phyloP scores from a whole-genome alignment of 345 rosid genomes.

The Microcos paniculata region DNA sequence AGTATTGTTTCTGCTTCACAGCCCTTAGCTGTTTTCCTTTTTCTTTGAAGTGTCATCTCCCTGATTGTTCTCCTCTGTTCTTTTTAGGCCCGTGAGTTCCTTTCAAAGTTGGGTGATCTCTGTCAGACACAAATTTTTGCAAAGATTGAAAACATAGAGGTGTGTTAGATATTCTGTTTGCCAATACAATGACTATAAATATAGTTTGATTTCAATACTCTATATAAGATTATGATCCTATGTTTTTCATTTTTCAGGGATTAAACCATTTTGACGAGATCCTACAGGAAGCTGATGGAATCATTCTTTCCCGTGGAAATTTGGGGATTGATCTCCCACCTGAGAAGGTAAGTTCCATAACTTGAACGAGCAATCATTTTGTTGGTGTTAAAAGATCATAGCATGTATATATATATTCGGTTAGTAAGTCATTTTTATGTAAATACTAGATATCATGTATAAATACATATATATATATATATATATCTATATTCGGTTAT shows the following conservation, averaged over 20 bases:
- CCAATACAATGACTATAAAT: background rate
- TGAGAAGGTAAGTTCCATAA: constrained; percentile 65
- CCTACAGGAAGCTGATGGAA: constrained; percentile 97
- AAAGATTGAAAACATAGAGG: constrained; percentile 94
- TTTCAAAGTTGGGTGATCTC: constrained; percentile 80
- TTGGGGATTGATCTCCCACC: constrained; percentile 98
- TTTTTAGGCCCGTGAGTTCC: constrained; percentile 80
- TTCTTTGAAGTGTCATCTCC: background rate
- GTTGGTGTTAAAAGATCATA: background rate
- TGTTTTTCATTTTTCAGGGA: constrained; percentile 47
- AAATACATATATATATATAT: too few relatives aligned
- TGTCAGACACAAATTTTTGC: constrained; percentile 91
- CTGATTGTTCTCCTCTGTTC: background rate
- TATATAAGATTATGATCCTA: background rate
- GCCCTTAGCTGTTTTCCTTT: background rate
- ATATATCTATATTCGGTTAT: too few relatives aligned
- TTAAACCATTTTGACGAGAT: constrained; percentile 96
- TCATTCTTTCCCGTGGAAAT: constrained; percentile 97
- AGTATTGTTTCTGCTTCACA: background rate
- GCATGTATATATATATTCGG: too few relatives aligned
- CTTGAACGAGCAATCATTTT: background rate
- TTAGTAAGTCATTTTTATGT: too few relatives aligned
- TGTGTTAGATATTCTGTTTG: constrained; percentile 20
- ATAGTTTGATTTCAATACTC: background rate
- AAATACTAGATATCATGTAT: background rate